Percentiles rank a stretch among this genome's conserved stretches.
phyloP scores from a whole-genome alignment of 192 early-diverging fungal genomes.

The Radiomyces spectabilis region DNA sequence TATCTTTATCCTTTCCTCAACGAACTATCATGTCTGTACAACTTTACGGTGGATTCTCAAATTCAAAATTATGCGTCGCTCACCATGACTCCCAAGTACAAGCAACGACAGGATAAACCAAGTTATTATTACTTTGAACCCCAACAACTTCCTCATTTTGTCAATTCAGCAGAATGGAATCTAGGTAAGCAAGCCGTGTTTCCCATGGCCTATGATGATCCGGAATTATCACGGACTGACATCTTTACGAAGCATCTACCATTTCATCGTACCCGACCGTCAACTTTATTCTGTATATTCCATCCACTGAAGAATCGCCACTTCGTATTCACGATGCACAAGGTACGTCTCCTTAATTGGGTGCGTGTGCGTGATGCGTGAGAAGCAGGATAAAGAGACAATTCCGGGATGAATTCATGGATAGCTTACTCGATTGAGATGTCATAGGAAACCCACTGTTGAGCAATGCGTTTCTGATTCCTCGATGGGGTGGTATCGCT shows the following conservation, averaged over 20 bases:
- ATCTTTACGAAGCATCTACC: slow-evolving; percentile 71
- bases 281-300: slow-evolving; percentile 89
- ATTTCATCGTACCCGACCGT: slow-evolving; percentile 75
- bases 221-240: too few species aligned
- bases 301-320: slow-evolving; percentile 57
- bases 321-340: slow-evolving; percentile 56
- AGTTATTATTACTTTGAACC: slow-evolving; percentile 52
- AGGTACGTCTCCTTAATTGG: too few species aligned
- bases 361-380: too few species aligned
- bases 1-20: slow-evolving; percentile 71
- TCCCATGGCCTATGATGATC: too few species aligned
- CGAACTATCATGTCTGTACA: slow-evolving; percentile 57
- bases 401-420: too few species aligned
- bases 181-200: slow-evolving; percentile 56
- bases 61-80: slow-evolving; percentile 78
- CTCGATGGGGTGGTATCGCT: slow-evolving; percentile 91
- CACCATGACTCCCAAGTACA: slow-evolving; percentile 55
- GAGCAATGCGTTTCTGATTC: slow-evolving; percentile 85
- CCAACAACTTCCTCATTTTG: slow-evolving; percentile 78
- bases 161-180: slow-evolving; percentile 97
- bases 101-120: slow-evolving; percentile 29
- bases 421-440: too few species aligned
- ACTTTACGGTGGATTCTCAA: slow-evolving; percentile 75
- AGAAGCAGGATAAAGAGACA: too few species aligned
- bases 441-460: slow-evolving; percentile 36